Evolutionary conservation across 257 asterid species (phyloP).

Genomic region (Striga asiatica): DNA sequence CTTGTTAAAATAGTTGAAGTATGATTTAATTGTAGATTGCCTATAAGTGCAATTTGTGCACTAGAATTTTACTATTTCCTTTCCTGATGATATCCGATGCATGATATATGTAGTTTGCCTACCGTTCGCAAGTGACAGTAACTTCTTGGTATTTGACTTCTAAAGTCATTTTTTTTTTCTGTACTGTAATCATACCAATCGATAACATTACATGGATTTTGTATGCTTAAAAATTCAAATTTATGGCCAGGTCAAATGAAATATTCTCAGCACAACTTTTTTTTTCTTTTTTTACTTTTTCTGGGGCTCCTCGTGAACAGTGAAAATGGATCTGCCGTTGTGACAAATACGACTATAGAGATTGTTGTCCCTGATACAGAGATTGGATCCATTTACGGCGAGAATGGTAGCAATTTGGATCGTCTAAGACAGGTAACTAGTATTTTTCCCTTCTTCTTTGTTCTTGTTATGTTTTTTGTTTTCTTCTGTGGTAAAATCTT

Average conservation of each 20-base stretch:
- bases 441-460: not conserved
- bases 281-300: not conserved
- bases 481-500: not conserved
- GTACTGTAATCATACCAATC: too few relatives aligned
- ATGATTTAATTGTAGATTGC: too few relatives aligned
- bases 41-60: too few relatives aligned
- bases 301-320: too few relatives aligned
- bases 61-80: too few relatives aligned
- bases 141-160: too few relatives aligned
- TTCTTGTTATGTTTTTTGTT: not conserved
- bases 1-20: too few relatives aligned
- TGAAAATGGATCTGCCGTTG: constrained; percentile 40
- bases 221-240: not conserved
- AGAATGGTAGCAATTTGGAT: constrained; percentile 47
- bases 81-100: too few relatives aligned
- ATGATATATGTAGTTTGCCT: too few relatives aligned
- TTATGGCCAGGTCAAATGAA: not conserved
- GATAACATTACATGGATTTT: too few relatives aligned
- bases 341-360: constrained; percentile 53
- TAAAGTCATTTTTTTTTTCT: too few relatives aligned
- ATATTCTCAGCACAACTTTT: not conserved
- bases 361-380: constrained; percentile 41
- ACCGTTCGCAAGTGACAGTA: too few relatives aligned
- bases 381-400: constrained; percentile 47
- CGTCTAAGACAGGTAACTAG: constrained; percentile 53